Evolutionary conservation across 2,329 filamentous ascomycete species (phyloP).

Genomic region (Didymella exigua): DNA sequence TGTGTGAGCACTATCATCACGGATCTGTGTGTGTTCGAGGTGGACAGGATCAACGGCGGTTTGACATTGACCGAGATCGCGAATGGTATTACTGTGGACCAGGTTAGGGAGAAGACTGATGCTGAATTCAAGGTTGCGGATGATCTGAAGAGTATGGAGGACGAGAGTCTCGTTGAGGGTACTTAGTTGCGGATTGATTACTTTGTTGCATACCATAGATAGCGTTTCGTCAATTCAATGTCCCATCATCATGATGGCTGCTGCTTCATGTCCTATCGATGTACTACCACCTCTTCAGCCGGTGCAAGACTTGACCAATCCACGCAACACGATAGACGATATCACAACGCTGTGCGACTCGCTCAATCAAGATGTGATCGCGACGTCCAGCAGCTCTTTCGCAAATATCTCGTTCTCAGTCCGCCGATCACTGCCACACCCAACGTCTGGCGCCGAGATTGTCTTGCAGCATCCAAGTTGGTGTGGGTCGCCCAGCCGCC

Average conservation of each 20-base stretch:
- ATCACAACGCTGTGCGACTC: too few relatives aligned
- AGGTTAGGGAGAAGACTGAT: constrained; percentile 84
- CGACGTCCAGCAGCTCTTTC: background rate
- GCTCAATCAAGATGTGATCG: background rate
- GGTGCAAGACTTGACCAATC: too few relatives aligned
- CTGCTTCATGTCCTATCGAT: too few relatives aligned
- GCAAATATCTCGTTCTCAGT: background rate
- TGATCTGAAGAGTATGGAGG: constrained; percentile 76
- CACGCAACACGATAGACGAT: too few relatives aligned
- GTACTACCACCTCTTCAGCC: too few relatives aligned
- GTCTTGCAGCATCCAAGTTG: background rate
- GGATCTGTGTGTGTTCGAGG: constrained; percentile 59
- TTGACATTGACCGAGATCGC: constrained; percentile 83
- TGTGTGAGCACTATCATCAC: constrained; percentile 50
- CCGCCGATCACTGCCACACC: background rate
- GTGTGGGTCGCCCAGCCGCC: background rate
- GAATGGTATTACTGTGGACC: constrained; percentile 83
- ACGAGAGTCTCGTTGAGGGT: constrained; percentile 7
- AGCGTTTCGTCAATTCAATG: background rate
- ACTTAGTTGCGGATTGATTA: background rate
- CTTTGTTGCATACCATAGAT: constrained; percentile 1
- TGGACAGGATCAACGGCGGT: constrained; percentile 67
- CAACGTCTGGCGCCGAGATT: background rate
- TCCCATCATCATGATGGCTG: background rate
- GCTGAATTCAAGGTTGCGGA: constrained; percentile 80